phyloP scores from a whole-genome alignment of 768 basidiomycete genomes.

The Russula lepida region DNA sequence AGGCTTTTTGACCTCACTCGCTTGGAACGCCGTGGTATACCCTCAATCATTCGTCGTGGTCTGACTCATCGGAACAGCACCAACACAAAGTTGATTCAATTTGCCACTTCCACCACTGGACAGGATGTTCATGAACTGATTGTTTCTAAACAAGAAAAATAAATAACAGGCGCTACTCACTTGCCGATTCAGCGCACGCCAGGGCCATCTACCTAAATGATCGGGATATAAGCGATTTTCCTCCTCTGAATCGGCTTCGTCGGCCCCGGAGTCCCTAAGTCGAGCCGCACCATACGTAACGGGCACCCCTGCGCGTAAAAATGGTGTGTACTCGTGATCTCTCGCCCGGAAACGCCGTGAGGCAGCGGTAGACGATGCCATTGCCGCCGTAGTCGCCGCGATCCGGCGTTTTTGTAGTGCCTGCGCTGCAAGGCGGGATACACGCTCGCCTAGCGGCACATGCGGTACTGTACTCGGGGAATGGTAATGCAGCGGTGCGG shows the following conservation, averaged over 20 bases:
- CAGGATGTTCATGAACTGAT: not conserved
- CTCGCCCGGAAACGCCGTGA: not conserved
- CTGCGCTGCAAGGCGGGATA: constrained; percentile 30
- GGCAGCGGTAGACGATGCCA: not conserved
- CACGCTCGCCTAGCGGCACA: constrained; percentile 54
- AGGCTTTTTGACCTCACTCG: not conserved
- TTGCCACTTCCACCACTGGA: constrained; percentile 83
- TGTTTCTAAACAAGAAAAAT: not conserved
- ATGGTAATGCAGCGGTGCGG: constrained; percentile 58
- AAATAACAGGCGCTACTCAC: constrained; percentile 35
- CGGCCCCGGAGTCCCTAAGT: constrained; percentile 22
- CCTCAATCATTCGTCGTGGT: constrained; percentile 36
- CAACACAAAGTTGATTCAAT: constrained; percentile 57
- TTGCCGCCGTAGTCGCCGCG: not conserved
- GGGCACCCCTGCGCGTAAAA: constrained; percentile 8
- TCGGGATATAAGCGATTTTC: constrained; percentile 24
- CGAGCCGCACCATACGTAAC: constrained; percentile 18
- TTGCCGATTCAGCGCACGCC: constrained; percentile 57
- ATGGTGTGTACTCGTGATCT: constrained; percentile 8
- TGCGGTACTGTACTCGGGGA: constrained; percentile 45
- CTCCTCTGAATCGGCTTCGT: constrained; percentile 21
- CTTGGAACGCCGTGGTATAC: not conserved
- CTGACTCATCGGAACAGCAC: constrained; percentile 43
- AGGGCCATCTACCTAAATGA: constrained; percentile 51
- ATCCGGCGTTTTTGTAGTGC: constrained; percentile 17